A percentile compares a stretch with the other conserved stretches of the same genome.
Conservation (phyloP, 176 grass and related monocot species). For the Bonia amplexicaulis region DNA sequence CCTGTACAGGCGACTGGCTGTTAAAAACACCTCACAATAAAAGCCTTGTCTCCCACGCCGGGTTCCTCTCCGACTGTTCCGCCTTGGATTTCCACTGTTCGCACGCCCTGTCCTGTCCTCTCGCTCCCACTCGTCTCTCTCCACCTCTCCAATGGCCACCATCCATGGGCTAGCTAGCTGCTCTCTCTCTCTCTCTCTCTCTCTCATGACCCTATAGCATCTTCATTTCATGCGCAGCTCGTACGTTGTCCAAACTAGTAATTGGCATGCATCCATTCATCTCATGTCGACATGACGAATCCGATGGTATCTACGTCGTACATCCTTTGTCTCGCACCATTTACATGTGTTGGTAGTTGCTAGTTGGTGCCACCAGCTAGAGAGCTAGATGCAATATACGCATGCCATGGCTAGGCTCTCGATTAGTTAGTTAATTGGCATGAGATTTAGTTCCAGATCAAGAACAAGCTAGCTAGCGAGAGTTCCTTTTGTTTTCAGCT, state of each 20-base stretch:
- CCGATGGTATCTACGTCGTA: neutral
- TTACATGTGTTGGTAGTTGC: neutral
- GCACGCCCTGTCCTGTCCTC: neutral
- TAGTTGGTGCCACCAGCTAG: neutral
- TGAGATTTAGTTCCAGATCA: neutral
- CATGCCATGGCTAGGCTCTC: neutral
- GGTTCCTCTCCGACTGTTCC: neutral
- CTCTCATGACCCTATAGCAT: neutral
- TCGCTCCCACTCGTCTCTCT: neutral
- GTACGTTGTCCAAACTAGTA: neutral
- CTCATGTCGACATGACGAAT: neutral
- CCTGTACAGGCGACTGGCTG: neutral
- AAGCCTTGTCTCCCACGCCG: neutral
- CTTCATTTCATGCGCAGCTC: constrained; percentile 15
- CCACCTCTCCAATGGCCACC: neutral
- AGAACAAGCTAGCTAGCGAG: neutral
- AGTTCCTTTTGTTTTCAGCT: neutral
- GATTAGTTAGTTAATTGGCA: neutral
- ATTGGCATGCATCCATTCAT: neutral
- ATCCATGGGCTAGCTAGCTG: neutral
- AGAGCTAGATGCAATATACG: neutral
- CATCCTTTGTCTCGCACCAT: neutral
- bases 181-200: neutral
- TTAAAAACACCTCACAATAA: constrained; percentile 7
- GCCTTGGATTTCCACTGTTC: neutral